Conservation (phyloP, 73 alveolate genomes). For the Durusdinium trenchii region DNA sequence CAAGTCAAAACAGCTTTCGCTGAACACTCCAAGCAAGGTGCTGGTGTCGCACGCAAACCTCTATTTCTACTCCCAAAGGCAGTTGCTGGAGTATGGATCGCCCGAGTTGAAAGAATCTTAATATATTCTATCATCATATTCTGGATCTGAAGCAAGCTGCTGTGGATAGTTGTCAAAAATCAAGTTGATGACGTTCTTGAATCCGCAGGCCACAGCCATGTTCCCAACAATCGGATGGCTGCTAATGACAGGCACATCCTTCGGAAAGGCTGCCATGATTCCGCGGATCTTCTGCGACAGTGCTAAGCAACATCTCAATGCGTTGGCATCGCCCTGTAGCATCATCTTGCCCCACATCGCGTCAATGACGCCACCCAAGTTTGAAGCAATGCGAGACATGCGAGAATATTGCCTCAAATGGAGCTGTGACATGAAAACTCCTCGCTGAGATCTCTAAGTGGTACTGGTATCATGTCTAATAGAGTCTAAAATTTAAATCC, state of each 20-base stretch:
- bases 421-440: too few relatives aligned
- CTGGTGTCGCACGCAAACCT: too few relatives aligned
- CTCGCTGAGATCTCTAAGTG: too few relatives aligned
- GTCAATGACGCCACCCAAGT: conserved; percentile 86
- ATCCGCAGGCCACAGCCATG: conserved; percentile 95
- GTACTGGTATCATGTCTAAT: too few relatives aligned
- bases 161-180: conserved; percentile 89
- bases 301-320: conserved; percentile 55
- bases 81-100: neutral
- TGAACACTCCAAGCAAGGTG: neutral
- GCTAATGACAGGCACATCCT: conserved; percentile 56
- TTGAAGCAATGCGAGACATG: conserved; percentile 87
- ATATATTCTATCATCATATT: neutral
- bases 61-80: neutral
- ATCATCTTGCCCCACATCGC: conserved; percentile 95
- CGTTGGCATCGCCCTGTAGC: conserved; percentile 71
- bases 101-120: neutral
- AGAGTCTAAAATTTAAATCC: too few relatives aligned
- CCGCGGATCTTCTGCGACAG: conserved; percentile 81
- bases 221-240: conserved; percentile 80
- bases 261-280: conserved; percentile 92
- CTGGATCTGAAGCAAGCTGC: neutral
- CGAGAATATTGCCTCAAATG: conserved; percentile 68
- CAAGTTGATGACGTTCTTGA: conserved; percentile 77
- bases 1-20: neutral